Evolutionary conservation across 116 monocot genomes (phyloP).

Genomic region (Iris pallida): DNA sequence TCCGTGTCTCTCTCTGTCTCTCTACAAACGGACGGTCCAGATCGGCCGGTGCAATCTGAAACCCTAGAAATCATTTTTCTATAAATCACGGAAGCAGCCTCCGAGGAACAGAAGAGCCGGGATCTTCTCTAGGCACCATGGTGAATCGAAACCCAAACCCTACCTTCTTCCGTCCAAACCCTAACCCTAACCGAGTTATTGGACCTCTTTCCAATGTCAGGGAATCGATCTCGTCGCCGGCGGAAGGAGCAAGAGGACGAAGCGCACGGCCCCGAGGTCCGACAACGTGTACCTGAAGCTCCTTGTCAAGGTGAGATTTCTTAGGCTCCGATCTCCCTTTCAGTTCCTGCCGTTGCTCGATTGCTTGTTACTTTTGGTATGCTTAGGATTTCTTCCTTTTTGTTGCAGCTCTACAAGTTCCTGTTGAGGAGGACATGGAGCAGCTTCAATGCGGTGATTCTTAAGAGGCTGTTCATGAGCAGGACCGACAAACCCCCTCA

Average conservation of each 20-base stretch:
- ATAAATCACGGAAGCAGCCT: not conserved
- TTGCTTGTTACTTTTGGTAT: no score
- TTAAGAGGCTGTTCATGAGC: conserved; percentile 66
- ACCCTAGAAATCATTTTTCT: no score
- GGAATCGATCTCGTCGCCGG: conserved; percentile 17
- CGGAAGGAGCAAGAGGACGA: conserved; percentile 28
- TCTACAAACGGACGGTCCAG: no score
- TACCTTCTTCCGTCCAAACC: not conserved
- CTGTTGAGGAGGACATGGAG: conserved; percentile 49
- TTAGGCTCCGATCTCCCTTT: not conserved
- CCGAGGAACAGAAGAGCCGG: not conserved
- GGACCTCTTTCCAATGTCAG: not conserved
- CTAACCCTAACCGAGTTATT: not conserved
- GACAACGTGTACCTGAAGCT: conserved; percentile 34
- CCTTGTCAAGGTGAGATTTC: conserved; percentile 19
- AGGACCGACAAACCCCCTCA: conserved; percentile 48
- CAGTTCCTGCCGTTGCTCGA: no score
- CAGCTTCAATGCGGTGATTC: conserved; percentile 46
- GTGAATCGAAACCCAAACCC: not conserved
- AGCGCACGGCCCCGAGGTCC: conserved; percentile 28
- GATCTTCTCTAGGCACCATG: not conserved
- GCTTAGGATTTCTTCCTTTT: not conserved
- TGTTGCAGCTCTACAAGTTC: conserved; percentile 44
- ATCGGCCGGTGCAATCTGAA: no score
- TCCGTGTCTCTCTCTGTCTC: no score